Base-by-base conservation (phyloP, 768 basidiomycete genomes). In the Suillus discolor region DNA sequence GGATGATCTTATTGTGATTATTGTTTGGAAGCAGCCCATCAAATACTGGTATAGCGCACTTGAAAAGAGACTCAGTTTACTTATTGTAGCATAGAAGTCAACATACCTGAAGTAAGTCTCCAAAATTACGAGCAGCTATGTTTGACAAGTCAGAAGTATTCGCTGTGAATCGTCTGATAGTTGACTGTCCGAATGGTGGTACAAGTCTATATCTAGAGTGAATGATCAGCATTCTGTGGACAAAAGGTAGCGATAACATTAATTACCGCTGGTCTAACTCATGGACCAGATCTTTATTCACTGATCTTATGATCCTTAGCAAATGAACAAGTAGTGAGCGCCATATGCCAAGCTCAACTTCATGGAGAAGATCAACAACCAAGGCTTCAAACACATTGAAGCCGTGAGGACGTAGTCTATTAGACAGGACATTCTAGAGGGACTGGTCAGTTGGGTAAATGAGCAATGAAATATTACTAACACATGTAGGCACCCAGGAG, bases 331-430 rank as follows among this genome's bases (percentile, higher is more conserved):
- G 68, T 0, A 79, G 39, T 0, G 70, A 66, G 62, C 78, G 80
- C 79, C 79, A 81, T 4, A 77, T 73, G 0, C 81, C 79, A 0
- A 80, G 66, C 55, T 80, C 79, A 63, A 78, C 65, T 65, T 81
- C 79, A 67, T 82, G 81, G 71, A 82, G 69, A 9, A 79, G 64
- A 65, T 82, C 79, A 20, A 77, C 72, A 0, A 75, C 75, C 0
- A 79, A 64, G 53, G 78, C 66, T 8, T 20, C 28, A 60, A 71
- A 75, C 1, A 77, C 57, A 49, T 79, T 64, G 51, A 78, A 71
- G 15, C 65, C 72, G 2, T 13, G 15, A 0, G 41, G 11, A 4
- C 57, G 51, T 6, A 80, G 65, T 6, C 62, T 69, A 4, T 71
- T 61, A 8, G 77, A 73, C 67, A 80, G 79, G 1, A 79, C 77